A percentile compares a stretch with the other conserved stretches of the same genome.
Conservation (phyloP, 495 filamentous ascomycete genomes). For the Oleoguttula mirabilis region DNA sequence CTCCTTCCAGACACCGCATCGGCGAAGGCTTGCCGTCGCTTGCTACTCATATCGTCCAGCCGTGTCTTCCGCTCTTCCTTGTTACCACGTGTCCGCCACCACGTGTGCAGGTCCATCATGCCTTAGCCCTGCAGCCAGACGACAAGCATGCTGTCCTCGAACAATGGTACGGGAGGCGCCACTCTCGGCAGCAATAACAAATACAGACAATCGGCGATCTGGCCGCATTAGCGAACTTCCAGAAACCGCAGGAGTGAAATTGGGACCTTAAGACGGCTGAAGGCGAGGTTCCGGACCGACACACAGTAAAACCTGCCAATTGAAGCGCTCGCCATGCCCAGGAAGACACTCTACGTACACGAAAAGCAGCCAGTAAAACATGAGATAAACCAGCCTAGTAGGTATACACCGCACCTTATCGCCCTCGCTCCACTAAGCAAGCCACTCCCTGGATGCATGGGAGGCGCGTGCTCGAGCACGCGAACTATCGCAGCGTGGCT, state of each 20-base stretch:
- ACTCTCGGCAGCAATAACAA: background rate
- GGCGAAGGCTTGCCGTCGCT: no score
- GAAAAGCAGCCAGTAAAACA: conserved; percentile 1
- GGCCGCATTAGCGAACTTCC: background rate
- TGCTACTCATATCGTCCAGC: no score
- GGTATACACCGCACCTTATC: conserved; percentile 6
- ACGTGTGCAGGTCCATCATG: no score
- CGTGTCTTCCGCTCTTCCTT: no score
- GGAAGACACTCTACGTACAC: background rate
- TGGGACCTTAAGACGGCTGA: background rate
- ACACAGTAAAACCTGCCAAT: background rate
- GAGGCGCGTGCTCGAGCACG: background rate
- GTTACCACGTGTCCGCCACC: no score
- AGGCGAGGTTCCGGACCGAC: no score
- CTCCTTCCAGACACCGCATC: no score
- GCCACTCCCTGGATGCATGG: background rate
- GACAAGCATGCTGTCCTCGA: no score
- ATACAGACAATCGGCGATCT: background rate
- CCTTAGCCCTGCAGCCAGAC: no score
- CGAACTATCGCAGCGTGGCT: no score
- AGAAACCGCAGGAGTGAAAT: background rate
- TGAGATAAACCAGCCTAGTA: background rate
- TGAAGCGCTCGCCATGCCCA: conserved; percentile 5
- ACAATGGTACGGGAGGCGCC: background rate
- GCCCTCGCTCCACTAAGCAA: background rate